Evolutionary conservation across 2,329 filamentous ascomycete species (phyloP).

Genomic region (Fusarium bactridioides): DNA sequence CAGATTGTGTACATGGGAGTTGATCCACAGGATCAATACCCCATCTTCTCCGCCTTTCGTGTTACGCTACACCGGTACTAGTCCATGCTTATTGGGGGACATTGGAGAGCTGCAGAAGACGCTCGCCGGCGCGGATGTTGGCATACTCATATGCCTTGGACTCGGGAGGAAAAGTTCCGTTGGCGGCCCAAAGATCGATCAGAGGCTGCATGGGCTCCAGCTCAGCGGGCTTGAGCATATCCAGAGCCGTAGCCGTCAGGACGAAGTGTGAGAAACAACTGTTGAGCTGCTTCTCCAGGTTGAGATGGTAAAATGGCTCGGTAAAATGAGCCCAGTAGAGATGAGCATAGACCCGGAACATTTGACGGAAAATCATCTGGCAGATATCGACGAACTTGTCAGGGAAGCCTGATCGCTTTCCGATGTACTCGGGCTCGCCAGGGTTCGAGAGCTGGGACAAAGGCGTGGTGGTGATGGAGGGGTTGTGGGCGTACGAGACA

Average conservation of each 20-base stretch:
- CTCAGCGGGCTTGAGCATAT: conserved; percentile 87
- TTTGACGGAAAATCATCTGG: conserved; percentile 94
- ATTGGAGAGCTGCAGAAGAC: conserved; percentile 60
- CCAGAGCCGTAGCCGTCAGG: conserved; percentile 79
- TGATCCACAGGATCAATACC: conserved; percentile 12
- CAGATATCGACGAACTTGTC: conserved; percentile 88
- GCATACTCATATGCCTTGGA: conserved; percentile 73
- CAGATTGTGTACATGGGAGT: conserved; percentile 33
- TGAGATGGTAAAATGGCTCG: conserved; percentile 84
- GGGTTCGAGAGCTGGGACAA: conserved; percentile 69
- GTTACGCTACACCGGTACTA: conserved; percentile 13
- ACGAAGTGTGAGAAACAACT: conserved; percentile 89
- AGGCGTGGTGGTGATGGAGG: conserved; percentile 64
- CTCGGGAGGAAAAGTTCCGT: conserved; percentile 84
- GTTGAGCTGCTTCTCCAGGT: conserved; percentile 82
- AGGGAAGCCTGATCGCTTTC: conserved; percentile 92
- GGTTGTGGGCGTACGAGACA: conserved; percentile 71
- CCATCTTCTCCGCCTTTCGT: conserved; percentile 21
- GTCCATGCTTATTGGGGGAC: conserved; percentile 39
- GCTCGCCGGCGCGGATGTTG: conserved; percentile 67
- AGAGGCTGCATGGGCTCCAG: conserved; percentile 95
- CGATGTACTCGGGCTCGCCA: conserved; percentile 78
- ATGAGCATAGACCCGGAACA: conserved; percentile 98
- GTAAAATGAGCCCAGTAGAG: conserved; percentile 96
- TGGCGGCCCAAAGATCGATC: conserved; percentile 89